Base-by-base conservation (phyloP, 169 alveolate genomes). In the Sarcocystis neurona region DNA sequence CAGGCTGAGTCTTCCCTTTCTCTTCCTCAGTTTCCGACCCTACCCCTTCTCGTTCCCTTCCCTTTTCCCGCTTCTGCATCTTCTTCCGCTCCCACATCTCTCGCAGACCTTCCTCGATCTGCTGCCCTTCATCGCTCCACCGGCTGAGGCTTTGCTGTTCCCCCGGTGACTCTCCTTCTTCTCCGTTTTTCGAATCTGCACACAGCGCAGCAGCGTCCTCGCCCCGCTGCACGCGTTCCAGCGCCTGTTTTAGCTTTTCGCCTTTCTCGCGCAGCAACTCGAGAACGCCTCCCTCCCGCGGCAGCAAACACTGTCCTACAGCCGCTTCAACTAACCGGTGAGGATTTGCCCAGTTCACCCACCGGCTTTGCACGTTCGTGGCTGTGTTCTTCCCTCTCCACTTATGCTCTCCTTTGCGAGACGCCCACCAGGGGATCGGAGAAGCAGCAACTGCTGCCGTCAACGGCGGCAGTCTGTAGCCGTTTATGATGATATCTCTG, bases 381-480 rank as follows among this genome's bases (percentile, higher is more conserved):
- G 80, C 48, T 18, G 37, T 58, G 80, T 87, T 87, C 8, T 48
- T 37, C 43, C 91, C 87, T 58, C 91, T 34, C 91, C 91, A 87
- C 58, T 70, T 84, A 70, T 87, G 91, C 63, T 41, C 87, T 53
- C 91, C 91, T 34, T 70, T 48, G 46, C 66, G 80, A 53, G 87
- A 47, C 47, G 68, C 32, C 91, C 91, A 87, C 91, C 91, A 87
- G 44, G 91, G 91, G 2, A 87, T 20, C 46, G 91, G 91, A 23
- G 91, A 87, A 34, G 87, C 85, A 0, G 91, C 91, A 12, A 53
- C 80, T 4, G 87, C 79, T 12, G 91, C 91, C 23, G 86, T 46
- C 70, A 84, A 41, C 6, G 87, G 91, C 0, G 91, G 91, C 46
- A 87, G 80, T 12, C 70, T 12, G 72, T 60, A 87, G 30, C 91